A percentile compares a stretch with the other conserved stretches of the same genome.
Evolutionary conservation across 78 protist genomes (phyloP).

Genomic region (Speleostelium caveatum): DNA sequence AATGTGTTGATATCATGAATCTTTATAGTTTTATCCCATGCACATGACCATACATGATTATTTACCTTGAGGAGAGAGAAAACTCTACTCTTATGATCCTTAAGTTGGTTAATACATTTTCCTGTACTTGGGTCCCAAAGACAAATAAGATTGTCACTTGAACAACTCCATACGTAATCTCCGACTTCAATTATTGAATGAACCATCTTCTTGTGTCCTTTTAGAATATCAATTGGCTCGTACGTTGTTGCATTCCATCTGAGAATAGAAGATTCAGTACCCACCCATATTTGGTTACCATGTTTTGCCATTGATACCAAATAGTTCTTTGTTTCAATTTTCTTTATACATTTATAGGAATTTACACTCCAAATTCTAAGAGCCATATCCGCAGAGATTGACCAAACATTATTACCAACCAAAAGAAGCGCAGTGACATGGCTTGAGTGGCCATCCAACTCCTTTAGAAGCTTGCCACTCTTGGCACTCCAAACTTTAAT

Average conservation of each 20-base stretch:
- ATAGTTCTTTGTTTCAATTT: constrained; percentile 64
- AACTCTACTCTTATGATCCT: constrained; percentile 31
- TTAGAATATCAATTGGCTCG: constrained; percentile 42
- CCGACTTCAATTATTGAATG: constrained; percentile 50
- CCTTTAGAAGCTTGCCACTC: constrained; percentile 52
- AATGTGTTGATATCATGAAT: constrained; percentile 20
- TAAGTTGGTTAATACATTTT: constrained; percentile 6
- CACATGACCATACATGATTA: constrained; percentile 71
- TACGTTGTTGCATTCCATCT: constrained; percentile 19
- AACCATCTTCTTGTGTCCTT: constrained; percentile 70
- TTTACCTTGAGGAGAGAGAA: constrained; percentile 39
- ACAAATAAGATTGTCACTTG: constrained; percentile 30
- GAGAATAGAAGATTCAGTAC: constrained; percentile 38
- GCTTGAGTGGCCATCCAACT: constrained; percentile 52
- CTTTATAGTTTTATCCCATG: constrained; percentile 58
- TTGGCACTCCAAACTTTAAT: constrained; percentile 63
- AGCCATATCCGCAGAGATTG: constrained; percentile 59
- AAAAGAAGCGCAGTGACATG: constrained; percentile 46
- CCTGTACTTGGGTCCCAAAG: constrained; percentile 60
- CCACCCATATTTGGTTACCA: constrained; percentile 65
- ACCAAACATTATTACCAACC: constrained; percentile 37
- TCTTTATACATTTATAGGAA: constrained; percentile 53
- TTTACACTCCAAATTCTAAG: constrained; percentile 28
- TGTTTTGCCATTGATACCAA: constrained; percentile 46
- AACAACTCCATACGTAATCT: constrained; percentile 25